Evolutionary conservation across 2,329 filamentous ascomycete species (phyloP).

Genomic region (Claviceps citrina): DNA sequence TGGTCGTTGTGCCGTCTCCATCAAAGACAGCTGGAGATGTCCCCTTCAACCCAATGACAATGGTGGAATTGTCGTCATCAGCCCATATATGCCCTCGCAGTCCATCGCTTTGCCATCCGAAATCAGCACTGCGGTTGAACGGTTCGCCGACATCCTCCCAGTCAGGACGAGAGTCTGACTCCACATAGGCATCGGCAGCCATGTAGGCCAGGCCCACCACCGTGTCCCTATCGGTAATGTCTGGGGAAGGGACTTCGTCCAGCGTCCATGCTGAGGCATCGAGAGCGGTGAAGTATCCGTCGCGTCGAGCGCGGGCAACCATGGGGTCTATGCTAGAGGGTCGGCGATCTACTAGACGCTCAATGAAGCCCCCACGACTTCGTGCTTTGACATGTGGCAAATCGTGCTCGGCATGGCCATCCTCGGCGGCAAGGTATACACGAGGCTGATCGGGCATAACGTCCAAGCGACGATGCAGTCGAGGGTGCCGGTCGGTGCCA

Average conservation of each 20-base stretch:
- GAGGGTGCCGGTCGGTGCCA: conserved; percentile 63
- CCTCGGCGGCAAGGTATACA: conserved; percentile 48
- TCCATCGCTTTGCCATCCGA: conserved; percentile 84
- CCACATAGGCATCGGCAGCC: conserved; percentile 77
- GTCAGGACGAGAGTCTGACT: conserved; percentile 52
- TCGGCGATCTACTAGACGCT: conserved; percentile 66
- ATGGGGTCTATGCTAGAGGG: conserved; percentile 64
- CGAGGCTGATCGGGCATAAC: conserved; percentile 35
- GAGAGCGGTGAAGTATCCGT: conserved; percentile 51
- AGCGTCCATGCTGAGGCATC: conserved; percentile 66
- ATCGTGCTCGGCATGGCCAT: conserved; percentile 35
- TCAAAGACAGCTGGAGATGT: conserved; percentile 85
- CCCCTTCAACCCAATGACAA: conserved; percentile 86
- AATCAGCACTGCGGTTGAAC: conserved; percentile 77
- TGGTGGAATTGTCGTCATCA: conserved; percentile 68
- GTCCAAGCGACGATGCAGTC: conserved; percentile 63
- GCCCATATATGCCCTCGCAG: conserved; percentile 85
- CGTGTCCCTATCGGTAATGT: conserved; percentile 73
- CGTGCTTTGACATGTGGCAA: conserved; percentile 41
- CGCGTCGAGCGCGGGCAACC: conserved; percentile 54
- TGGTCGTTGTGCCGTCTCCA: conserved; percentile 90
- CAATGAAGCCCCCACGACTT: conserved; percentile 54
- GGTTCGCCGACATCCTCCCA: conserved; percentile 69
- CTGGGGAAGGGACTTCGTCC: conserved; percentile 63
- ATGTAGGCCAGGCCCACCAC: conserved; percentile 75